Percentiles rank a stretch among this genome's conserved stretches.
Conservation (phyloP, 805 yeast species). For the Candida schatavii region DNA sequence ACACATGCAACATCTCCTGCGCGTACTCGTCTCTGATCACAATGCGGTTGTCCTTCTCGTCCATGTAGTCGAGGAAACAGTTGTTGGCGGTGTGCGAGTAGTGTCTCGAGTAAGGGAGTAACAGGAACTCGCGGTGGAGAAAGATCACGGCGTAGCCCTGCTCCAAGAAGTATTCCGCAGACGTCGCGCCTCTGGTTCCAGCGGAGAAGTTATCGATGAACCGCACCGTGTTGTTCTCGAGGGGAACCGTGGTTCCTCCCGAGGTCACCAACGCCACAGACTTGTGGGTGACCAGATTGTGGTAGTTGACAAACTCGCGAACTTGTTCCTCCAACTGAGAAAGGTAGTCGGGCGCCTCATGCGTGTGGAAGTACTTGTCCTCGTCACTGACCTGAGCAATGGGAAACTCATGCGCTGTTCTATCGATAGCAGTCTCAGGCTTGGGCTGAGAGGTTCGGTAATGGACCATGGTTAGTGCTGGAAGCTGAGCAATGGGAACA, state of each 20-base stretch:
- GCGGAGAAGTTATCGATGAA: conserved; percentile 97
- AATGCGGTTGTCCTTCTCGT: conserved; percentile 51
- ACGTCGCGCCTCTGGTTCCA: conserved; percentile 96
- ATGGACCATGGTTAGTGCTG: no score
- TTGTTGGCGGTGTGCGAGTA: conserved; percentile 73
- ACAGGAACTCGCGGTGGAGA: conserved; percentile 86
- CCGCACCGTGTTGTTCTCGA: conserved; percentile 94
- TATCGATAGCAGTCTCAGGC: conserved; percentile 71
- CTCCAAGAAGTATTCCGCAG: conserved; percentile 87
- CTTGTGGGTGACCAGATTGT: conserved; percentile 38
- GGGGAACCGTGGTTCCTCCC: conserved; percentile 98
- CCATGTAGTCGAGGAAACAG: conserved; percentile 83
- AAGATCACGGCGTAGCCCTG: conserved; percentile 90
- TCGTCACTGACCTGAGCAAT: conserved; percentile 74
- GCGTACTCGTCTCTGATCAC: conserved; percentile 61
- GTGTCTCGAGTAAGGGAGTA: conserved; percentile 89
- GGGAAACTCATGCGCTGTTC: conserved; percentile 71
- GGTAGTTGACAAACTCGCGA: conserved; percentile 57
- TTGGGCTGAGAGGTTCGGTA: conserved; percentile 67
- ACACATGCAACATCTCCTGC: conserved; percentile 56
- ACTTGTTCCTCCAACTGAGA: conserved; percentile 58
- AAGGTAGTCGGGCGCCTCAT: conserved; percentile 72
- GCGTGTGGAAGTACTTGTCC: conserved; percentile 68
- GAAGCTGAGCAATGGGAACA: no score
- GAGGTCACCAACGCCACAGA: conserved; percentile 82